Conservation (phyloP, 352 stramenopile genomes). For the Phytophthora litchii region DNA sequence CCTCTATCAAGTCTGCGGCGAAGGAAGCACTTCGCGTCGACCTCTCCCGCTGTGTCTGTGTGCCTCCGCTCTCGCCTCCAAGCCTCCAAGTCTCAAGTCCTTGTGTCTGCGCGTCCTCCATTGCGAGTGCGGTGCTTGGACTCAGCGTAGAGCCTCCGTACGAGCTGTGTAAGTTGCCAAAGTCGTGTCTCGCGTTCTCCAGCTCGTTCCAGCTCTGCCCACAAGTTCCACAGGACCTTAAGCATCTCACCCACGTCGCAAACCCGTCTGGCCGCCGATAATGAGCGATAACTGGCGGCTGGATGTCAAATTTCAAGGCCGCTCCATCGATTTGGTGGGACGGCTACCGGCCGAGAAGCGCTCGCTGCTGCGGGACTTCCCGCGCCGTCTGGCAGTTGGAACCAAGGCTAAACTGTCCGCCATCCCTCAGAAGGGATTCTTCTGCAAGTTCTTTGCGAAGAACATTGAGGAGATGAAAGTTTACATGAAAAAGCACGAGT, state of each 20-base stretch:
- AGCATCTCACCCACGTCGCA: not conserved
- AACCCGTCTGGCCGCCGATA: not conserved
- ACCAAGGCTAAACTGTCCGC: constrained; percentile 81
- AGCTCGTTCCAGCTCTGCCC: not conserved
- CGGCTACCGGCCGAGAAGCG: constrained; percentile 84
- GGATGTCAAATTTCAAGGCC: constrained; percentile 86
- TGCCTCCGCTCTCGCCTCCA: not conserved
- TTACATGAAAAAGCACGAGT: constrained; percentile 90
- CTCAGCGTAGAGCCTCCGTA: constrained; percentile 4
- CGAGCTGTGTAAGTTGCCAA: constrained; percentile 1
- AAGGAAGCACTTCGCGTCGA: constrained; percentile 20
- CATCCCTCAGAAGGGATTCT: constrained; percentile 87
- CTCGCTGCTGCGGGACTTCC: constrained; percentile 76
- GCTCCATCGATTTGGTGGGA: constrained; percentile 70
- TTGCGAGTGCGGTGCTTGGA: constrained; percentile 8
- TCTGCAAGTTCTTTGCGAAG: constrained; percentile 90
- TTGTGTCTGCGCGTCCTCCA: not conserved
- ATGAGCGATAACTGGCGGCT: constrained; percentile 86
- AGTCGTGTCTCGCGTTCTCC: constrained; percentile 8
- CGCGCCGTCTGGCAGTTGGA: constrained; percentile 69
- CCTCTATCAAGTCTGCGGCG: constrained; percentile 4
- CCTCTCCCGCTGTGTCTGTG: constrained; percentile 18
- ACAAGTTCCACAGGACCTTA: not conserved
- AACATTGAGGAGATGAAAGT: constrained; percentile 85
- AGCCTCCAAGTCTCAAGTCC: not conserved